Base-by-base conservation (phyloP, 495 filamentous ascomycete genomes). In the Xylaria curta region DNA sequence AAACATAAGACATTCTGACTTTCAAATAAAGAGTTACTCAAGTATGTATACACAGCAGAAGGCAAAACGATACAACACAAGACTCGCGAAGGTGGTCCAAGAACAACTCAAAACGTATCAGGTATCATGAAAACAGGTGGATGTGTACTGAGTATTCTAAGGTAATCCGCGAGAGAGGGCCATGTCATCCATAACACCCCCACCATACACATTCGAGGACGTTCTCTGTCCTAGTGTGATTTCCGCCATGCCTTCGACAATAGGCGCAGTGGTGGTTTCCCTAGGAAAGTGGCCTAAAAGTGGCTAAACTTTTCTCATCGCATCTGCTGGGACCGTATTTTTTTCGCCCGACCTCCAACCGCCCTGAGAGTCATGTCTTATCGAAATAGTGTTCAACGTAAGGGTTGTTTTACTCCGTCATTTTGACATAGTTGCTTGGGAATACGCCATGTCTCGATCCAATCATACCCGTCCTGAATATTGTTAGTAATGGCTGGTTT, bases 401-500 rank as follows among this genome's bases (percentile, higher is more conserved):
- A n/a, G n/a, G n/a, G n/a, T n/a, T n/a, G n/a, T n/a, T n/a, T n/a
- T 62, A 72, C 72, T 81, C 79, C 53, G 75, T 79, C 85, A 87
- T 85, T 73, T 86, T 85, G 60, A 88, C 86, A 69, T 88, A 88
- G 71, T 88, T 88, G 73, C 84, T 86, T 1, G 86, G 86, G 77
- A 88, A 88, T 40, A 88, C 87, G 26, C 87, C 87, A 26, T 86
- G 83, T 66, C 76, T 79, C 61, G 83, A 81, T 33, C 86, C 86
- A 40, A 89, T 79, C 81, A 85, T 87, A 17, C 87, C 87, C 38
- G 87, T 89, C 87, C 87, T 89, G 73, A 65, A 17, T 46, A 46
- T 1, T 42, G 31, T 81, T 75, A 80, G 76, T 63, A 26, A 67
- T 7, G 70, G 49, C 58, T 24, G 6, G 4, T 9, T 10, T n/a